Percentiles rank a stretch among this genome's conserved stretches.
These are phyloP conservation scores for Polyporus tsugae DNA, from an alignment of 1,284 basidiomycete species.

Conservation along the genomic window DNA sequence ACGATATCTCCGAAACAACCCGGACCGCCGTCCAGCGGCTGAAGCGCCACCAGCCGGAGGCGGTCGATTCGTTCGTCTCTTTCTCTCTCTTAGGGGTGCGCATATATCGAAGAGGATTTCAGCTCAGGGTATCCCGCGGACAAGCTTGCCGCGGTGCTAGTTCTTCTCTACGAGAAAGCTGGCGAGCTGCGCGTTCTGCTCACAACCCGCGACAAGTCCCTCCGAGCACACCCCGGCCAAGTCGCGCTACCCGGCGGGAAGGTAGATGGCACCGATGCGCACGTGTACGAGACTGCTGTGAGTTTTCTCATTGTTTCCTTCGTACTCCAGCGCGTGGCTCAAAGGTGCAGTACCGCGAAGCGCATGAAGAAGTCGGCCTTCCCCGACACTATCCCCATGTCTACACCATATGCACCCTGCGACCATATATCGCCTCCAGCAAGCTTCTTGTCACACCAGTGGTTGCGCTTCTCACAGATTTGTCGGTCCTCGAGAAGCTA, in stretches of 20 bases:
- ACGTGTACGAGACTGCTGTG: conserved; percentile 78
- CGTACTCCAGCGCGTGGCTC: not conserved
- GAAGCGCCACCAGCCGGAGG: conserved; percentile 45
- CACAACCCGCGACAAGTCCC: conserved; percentile 82
- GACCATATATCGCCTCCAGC: conserved; percentile 76
- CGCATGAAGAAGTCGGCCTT: conserved; percentile 82
- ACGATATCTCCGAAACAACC: conserved; percentile 31
- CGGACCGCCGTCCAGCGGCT: conserved; percentile 49
- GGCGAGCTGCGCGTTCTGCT: conserved; percentile 78
- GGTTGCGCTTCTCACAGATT: conserved; percentile 71
- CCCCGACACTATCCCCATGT: conserved; percentile 65
- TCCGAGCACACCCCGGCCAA: conserved; percentile 82
- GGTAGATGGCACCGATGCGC: conserved; percentile 71
- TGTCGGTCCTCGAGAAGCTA: conserved; percentile 58
- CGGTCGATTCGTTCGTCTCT: conserved; percentile 60
- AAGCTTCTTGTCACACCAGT: conserved; percentile 75
- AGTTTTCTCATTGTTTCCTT: conserved; percentile 36
- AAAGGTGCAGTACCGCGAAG: conserved; percentile 73
- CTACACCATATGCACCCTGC: conserved; percentile 70
- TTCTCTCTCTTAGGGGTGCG: conserved; percentile 9
- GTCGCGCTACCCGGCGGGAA: conserved; percentile 88
- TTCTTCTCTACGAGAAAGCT: conserved; percentile 76
- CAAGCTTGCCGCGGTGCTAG: conserved; percentile 78
- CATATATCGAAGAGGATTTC: conserved; percentile 14
- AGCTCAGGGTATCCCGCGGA: conserved; percentile 57